phyloP scores from a whole-genome alignment of 2,329 filamentous ascomycete genomes.

The Colletotrichum phormii region DNA sequence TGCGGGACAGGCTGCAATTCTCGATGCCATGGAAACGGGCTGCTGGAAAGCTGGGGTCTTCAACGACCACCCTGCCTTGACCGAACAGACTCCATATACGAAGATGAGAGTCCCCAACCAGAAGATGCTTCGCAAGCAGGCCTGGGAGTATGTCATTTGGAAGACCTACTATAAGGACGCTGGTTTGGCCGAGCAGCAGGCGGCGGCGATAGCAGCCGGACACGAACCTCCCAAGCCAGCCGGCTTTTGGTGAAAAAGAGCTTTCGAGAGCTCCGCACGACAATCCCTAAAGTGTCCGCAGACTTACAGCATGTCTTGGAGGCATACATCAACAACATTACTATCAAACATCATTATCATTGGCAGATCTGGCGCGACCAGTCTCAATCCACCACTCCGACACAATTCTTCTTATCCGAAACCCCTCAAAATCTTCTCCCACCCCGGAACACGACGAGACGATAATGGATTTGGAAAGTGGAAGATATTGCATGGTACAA shows the following conservation, averaged over 20 bases:
- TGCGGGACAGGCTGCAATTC: constrained; percentile 1
- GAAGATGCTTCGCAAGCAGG: neutral
- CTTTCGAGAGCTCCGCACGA: neutral
- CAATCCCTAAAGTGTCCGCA: too few species aligned
- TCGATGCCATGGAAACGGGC: neutral
- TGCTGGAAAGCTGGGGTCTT: neutral
- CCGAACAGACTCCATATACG: neutral
- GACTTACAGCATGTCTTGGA: neutral
- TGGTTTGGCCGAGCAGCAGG: neutral
- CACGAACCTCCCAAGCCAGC: neutral
- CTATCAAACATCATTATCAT: neutral
- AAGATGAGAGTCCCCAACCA: neutral
- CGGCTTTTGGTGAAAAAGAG: constrained; percentile 14
- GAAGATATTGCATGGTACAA: neutral
- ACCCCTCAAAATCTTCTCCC: neutral
- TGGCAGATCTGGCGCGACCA: neutral
- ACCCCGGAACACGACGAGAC: neutral
- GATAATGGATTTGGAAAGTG: neutral
- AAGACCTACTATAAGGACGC: neutral
- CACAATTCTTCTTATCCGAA: neutral
- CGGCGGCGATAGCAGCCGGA: neutral
- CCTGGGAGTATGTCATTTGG: constrained; percentile 19
- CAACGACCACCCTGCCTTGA: neutral
- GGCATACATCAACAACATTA: neutral
- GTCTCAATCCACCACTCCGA: neutral